These are phyloP conservation scores for Aspergillus nomiae DNA, from an alignment of 2,329 filamentous ascomycete species.

Conservation along the genomic window DNA sequence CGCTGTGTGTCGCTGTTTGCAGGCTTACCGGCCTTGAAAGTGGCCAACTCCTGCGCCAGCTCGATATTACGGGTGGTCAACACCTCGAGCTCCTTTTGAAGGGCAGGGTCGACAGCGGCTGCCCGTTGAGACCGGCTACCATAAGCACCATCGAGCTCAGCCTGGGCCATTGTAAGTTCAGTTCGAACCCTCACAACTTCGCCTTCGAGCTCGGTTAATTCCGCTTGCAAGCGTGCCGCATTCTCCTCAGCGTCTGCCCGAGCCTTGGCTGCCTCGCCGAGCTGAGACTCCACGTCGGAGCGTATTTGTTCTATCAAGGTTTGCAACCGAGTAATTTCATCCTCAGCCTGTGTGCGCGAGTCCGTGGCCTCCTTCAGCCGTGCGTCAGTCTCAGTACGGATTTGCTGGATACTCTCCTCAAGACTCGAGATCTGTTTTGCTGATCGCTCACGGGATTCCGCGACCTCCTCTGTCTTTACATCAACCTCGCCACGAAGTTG, in stretches of 20 bases:
- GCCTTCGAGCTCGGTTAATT: constrained; percentile 58
- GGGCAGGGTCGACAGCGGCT: constrained; percentile 60
- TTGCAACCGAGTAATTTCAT: constrained; percentile 24
- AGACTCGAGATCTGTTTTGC: constrained; percentile 31
- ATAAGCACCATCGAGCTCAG: constrained; percentile 93
- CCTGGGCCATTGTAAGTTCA: constrained; percentile 84
- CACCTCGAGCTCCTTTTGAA: constrained; percentile 62
- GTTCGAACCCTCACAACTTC: constrained; percentile 68
- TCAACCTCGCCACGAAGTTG: constrained; percentile 33
- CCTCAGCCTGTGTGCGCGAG: constrained; percentile 20
- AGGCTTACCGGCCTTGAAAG: constrained; percentile 39
- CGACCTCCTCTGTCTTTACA: constrained; percentile 19
- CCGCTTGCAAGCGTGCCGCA: constrained; percentile 47
- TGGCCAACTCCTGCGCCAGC: constrained; percentile 51
- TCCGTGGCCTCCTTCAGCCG: constrained; percentile 26
- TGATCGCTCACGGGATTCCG: constrained; percentile 30
- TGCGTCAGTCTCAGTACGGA: constrained; percentile 24
- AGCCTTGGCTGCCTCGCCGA: constrained; percentile 31
- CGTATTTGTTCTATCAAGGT: constrained; percentile 34
- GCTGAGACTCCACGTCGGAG: constrained; percentile 34
- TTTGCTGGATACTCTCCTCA: constrained; percentile 27
- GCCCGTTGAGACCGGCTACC: constrained; percentile 71
- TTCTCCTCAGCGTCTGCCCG: constrained; percentile 39
- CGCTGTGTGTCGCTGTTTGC: constrained; percentile 44
- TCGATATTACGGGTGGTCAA: constrained; percentile 52